Evolutionary conservation across 352 stramenopile genomes (phyloP).

Genomic region (Phytopythium cucurbitacearum): DNA sequence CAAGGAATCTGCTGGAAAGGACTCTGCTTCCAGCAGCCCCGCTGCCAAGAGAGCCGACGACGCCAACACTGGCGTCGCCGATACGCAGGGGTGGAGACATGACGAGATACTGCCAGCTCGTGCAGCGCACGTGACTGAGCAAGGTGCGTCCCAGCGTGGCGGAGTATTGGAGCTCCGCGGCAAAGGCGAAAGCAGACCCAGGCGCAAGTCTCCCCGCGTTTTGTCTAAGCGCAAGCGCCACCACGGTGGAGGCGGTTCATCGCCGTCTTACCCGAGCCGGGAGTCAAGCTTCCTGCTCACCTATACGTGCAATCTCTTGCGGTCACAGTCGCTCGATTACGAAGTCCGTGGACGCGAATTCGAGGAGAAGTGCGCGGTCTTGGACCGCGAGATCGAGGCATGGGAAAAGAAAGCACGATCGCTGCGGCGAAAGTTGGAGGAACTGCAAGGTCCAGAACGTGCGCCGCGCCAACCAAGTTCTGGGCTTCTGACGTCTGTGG

Average conservation of each 20-base stretch:
- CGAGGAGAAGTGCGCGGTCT: conserved; percentile 28
- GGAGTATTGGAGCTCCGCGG: too few species aligned
- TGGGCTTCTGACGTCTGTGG: background rate
- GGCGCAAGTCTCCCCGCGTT: too few species aligned
- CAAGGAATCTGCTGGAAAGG: too few species aligned
- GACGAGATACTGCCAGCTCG: too few species aligned
- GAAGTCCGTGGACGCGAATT: conserved; percentile 39
- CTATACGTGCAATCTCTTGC: conserved; percentile 32
- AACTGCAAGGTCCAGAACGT: conserved; percentile 8
- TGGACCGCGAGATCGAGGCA: conserved; percentile 23
- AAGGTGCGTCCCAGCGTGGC: too few species aligned
- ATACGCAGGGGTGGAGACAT: too few species aligned
- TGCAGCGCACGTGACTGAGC: too few species aligned
- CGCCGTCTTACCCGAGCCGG: too few species aligned
- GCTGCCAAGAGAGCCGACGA: too few species aligned
- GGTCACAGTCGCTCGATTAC: conserved; percentile 32
- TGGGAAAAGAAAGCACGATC: conserved; percentile 36
- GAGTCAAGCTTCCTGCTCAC: conserved; percentile 26
- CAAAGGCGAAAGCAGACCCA: too few species aligned
- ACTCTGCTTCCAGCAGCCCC: too few species aligned
- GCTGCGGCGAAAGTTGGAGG: conserved; percentile 20
- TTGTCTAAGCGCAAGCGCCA: conserved; percentile 2
- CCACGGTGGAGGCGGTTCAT: conserved; percentile 20
- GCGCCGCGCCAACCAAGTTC: background rate
- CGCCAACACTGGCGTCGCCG: too few species aligned